A percentile compares a stretch with the other conserved stretches of the same genome.
phyloP scores from a whole-genome alignment of 1,284 basidiomycete species.

The Hypsizygus ulmarius region DNA sequence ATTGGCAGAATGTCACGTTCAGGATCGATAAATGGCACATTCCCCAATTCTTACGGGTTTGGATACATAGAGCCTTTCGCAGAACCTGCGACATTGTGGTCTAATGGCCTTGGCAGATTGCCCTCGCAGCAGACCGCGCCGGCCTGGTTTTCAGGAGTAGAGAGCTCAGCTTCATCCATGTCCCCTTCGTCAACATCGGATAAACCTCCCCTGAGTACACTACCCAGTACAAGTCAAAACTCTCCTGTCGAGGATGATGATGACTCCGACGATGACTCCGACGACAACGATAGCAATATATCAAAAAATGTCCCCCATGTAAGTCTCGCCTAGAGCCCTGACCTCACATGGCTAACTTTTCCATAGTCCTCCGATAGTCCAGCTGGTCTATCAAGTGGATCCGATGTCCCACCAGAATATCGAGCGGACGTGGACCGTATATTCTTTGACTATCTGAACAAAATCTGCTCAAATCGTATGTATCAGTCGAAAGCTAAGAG shows the following conservation, averaged over 20 bases:
- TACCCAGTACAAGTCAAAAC: constrained; percentile 30
- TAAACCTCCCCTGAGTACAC: constrained; percentile 21
- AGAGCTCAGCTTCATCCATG: constrained; percentile 18
- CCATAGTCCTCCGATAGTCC: constrained; percentile 24
- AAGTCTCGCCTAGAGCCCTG: constrained; percentile 11
- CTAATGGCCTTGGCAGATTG: constrained; percentile 11
- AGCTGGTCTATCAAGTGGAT: constrained; percentile 32
- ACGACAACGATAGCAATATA: constrained; percentile 27
- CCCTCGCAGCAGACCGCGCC: constrained; percentile 11
- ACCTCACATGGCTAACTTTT: constrained; percentile 8
- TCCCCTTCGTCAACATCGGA: constrained; percentile 31
- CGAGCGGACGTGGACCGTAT: constrained; percentile 82
- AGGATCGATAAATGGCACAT: constrained; percentile 56
- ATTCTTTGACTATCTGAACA: constrained; percentile 89
- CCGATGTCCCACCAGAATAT: constrained; percentile 80
- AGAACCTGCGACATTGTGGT: constrained; percentile 17
- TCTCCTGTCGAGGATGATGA: constrained; percentile 42
- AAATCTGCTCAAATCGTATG: constrained; percentile 89
- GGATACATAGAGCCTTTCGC: constrained; percentile 17
- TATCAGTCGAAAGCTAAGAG: constrained; percentile 17
- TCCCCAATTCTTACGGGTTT: constrained; percentile 35
- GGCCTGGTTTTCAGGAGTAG: constrained; percentile 19
- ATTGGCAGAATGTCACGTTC: constrained; percentile 62
- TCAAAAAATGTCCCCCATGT: constrained; percentile 24
- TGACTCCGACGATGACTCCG: constrained; percentile 35